Conservation (phyloP, 768 basidiomycete genomes). For the Trichaptum fuscoviolaceum region DNA sequence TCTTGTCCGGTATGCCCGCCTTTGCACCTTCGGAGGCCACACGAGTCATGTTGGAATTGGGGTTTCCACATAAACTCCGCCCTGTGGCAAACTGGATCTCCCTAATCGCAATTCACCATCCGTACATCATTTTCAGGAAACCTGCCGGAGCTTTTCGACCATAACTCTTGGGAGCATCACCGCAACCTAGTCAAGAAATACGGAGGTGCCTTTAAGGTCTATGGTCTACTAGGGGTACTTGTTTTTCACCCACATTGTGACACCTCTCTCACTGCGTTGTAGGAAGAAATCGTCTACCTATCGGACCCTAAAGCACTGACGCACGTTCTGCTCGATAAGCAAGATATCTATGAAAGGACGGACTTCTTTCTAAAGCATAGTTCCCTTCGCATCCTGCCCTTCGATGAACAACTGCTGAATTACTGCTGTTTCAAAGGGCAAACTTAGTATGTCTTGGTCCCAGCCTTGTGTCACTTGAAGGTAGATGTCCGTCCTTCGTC, state of each 20-base stretch:
- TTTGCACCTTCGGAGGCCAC: neutral
- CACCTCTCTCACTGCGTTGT: neutral
- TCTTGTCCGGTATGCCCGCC: neutral
- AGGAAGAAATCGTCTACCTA: constrained; percentile 48
- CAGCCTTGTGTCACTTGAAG: constrained; percentile 39
- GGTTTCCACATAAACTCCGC: neutral
- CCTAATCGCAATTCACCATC: neutral
- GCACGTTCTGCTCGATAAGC: constrained; percentile 42
- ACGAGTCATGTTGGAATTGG: neutral
- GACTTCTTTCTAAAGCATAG: constrained; percentile 39
- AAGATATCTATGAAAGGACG: constrained; percentile 43
- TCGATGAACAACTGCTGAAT: neutral
- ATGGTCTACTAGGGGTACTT: constrained; percentile 17
- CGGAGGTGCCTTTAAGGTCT: constrained; percentile 8
- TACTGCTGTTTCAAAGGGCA: neutral
- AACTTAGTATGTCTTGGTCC: constrained; percentile 33
- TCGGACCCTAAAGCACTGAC: constrained; percentile 43
- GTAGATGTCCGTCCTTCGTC: constrained; percentile 29
- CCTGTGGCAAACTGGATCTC: neutral
- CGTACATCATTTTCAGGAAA: constrained; percentile 26
- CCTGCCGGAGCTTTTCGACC: constrained; percentile 36
- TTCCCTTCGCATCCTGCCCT: neutral
- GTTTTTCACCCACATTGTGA: neutral
- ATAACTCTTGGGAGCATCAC: constrained; percentile 39
- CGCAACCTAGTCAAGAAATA: constrained; percentile 29